These are phyloP conservation scores for Austroboletus festivus DNA, from an alignment of 768 basidiomycete genomes.

Conservation along the genomic window DNA sequence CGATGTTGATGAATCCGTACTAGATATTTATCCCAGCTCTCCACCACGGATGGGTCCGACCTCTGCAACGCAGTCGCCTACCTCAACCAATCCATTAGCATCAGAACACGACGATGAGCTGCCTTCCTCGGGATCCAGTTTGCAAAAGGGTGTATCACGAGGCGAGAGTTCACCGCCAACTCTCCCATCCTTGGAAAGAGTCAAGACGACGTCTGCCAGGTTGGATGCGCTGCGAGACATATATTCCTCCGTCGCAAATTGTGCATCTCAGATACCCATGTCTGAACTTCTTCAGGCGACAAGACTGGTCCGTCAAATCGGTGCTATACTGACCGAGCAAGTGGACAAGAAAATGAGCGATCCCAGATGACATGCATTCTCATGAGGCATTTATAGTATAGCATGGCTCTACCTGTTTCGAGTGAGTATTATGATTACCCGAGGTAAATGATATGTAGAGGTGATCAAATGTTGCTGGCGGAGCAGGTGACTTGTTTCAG, in stretches of 20 bases:
- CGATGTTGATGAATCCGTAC: conserved; percentile 23
- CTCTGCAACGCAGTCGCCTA: not conserved
- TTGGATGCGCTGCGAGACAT: conserved; percentile 44
- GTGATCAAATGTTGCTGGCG: too few relatives aligned
- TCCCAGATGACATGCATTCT: conserved; percentile 5
- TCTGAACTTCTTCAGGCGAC: conserved; percentile 49
- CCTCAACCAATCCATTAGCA: not conserved
- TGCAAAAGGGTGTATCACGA: conserved; percentile 8
- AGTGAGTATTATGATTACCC: too few relatives aligned
- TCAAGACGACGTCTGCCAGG: conserved; percentile 39
- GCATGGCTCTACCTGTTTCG: too few relatives aligned
- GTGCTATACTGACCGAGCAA: conserved; percentile 44
- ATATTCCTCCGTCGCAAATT: conserved; percentile 40
- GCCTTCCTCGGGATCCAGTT: not conserved
- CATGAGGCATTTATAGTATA: too few relatives aligned
- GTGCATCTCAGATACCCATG: conserved; percentile 47
- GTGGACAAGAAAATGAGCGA: conserved; percentile 36
- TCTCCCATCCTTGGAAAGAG: conserved; percentile 32
- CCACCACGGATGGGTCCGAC: not conserved
- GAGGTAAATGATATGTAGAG: too few relatives aligned
- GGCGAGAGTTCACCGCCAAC: conserved; percentile 3
- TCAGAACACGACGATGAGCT: conserved; percentile 1
- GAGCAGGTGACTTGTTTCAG: too few relatives aligned
- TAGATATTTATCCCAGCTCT: conserved; percentile 7
- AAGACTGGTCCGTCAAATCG: conserved; percentile 44